Base-by-base conservation (phyloP, 2,329 filamentous ascomycete genomes). In the Sporothrix globosa region DNA sequence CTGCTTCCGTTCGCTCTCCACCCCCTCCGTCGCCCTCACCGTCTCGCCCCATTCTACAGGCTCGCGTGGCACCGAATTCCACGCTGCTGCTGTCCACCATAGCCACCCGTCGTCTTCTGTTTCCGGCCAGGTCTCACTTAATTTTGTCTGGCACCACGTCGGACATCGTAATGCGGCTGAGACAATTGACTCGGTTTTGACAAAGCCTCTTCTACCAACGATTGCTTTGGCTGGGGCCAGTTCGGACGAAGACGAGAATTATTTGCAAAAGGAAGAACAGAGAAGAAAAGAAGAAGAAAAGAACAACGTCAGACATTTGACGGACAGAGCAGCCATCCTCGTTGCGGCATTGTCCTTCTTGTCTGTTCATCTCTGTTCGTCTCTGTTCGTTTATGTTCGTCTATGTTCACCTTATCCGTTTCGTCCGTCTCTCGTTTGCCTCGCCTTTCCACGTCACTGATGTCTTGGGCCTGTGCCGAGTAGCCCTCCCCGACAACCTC, bases 121-220 rank as follows among this genome's bases (percentile, higher is more conserved):
- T 71, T 70, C 48, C 69, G 69, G 69, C 61, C 6, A 44, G 60
- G 72, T 71, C 69, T 68, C 61, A 73, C 68, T 65, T 7, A 39
- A 13, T 52, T 19, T 58, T 58, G 48, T 56, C 30, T 58, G 61
- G 52, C 58, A 58, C 41, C 58, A 65, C 48, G 67, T 68, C 56
- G 50, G 46, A 52, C 63, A 63, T n/a, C 68, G 69, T 56, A 44
- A 72, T 71, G 65, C 72, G 56, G 58, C 58, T 71, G 68, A 72
- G 69, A 72, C 71, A 73, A n/a, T 52, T 67, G 65, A 56, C 68
- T 72, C 65, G 54, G 34, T 19, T 70, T 68, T 69, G 68, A 72
- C 53, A 61, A 61, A 67, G 69, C 69, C 69, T 39, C 39, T 30
- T 41, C 46, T 30, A 48, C 54, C 56, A 56, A 56, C 52, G 19